Conservation (phyloP, 129 eudicot species). For the Pulicaria dysenterica region DNA sequence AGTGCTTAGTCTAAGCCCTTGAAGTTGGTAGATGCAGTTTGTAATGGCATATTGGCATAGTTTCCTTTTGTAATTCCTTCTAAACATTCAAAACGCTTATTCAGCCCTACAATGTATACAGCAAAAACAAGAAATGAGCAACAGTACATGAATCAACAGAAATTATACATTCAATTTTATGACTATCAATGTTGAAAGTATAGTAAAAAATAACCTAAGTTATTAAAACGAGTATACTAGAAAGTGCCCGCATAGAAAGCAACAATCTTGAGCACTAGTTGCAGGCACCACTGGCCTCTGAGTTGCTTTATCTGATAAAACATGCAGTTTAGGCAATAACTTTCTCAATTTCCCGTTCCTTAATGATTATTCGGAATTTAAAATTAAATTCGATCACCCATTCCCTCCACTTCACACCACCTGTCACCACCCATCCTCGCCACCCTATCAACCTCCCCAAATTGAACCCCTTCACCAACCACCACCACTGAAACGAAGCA, state of each 20-base stretch:
- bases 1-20: conserved; percentile 54
- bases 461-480: too few species aligned
- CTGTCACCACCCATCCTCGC: too few species aligned
- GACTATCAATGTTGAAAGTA: background rate
- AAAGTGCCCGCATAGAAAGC: conserved; percentile 43
- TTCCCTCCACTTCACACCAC: too few species aligned
- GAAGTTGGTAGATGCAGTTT: conserved; percentile 57
- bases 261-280: conserved; percentile 17
- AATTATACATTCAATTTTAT: background rate
- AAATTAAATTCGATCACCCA: too few species aligned
- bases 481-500: too few species aligned
- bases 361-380: conserved; percentile 2
- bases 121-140: conserved; percentile 2
- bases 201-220: background rate
- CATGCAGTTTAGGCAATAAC: background rate
- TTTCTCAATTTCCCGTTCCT: background rate
- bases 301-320: background rate
- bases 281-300: conserved; percentile 20
- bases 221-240: conserved; percentile 30
- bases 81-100: conserved; percentile 57
- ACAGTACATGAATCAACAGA: background rate
- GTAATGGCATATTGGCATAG: conserved; percentile 65
- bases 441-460: too few species aligned
- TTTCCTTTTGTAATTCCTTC: conserved; percentile 62
- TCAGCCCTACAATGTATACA: conserved; percentile 38